phyloP scores from a whole-genome alignment of 257 asterid genomes.

The Galeopsis tetrahit region DNA sequence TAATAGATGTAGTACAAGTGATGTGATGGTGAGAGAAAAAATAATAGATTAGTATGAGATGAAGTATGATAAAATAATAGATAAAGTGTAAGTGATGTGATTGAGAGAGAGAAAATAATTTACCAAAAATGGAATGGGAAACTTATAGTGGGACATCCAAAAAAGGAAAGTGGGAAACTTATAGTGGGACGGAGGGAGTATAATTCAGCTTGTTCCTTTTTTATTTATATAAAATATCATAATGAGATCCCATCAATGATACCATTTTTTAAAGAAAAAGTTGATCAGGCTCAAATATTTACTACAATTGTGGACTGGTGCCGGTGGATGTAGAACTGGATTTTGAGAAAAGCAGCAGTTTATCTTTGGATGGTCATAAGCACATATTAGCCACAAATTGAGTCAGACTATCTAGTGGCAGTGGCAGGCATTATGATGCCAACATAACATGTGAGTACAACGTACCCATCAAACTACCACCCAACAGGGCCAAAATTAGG shows the following conservation, averaged over 20 bases:
- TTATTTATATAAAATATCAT: background rate
- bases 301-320: background rate
- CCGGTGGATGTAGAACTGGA: background rate
- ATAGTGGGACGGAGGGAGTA: too few species aligned
- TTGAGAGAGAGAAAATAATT: too few species aligned
- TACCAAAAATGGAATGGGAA: too few species aligned
- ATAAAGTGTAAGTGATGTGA: too few species aligned
- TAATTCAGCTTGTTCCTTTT: background rate
- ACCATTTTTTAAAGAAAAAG: background rate
- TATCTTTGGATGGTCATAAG: background rate
- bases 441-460: conserved; percentile 30
- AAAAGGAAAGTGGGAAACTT: too few species aligned
- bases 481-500: background rate
- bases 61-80: too few species aligned
- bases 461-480: background rate
- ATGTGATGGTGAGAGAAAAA: too few species aligned
- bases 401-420: background rate
- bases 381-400: conserved; percentile 9
- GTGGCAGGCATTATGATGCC: background rate
- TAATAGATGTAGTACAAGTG: too few species aligned
- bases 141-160: too few species aligned
- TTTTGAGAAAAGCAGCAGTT: background rate
- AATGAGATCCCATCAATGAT: background rate
- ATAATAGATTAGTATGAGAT: too few species aligned
- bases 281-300: conserved; percentile 2